These are phyloP conservation scores for Acrocalymma vagum DNA, from an alignment of 2,329 filamentous ascomycete species.

Conservation along the genomic window DNA sequence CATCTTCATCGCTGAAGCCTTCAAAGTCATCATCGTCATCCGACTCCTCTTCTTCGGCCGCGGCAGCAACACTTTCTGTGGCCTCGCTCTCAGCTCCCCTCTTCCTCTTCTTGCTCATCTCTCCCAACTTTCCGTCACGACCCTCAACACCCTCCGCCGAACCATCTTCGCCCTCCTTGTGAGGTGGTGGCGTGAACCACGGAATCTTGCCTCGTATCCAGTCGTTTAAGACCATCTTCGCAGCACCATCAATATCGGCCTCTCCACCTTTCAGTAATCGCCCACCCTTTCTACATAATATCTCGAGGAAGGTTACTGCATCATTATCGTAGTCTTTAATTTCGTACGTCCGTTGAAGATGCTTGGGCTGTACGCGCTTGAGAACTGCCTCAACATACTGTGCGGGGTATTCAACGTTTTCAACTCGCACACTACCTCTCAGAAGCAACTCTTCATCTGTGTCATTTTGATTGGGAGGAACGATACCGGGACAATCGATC, in stretches of 20 bases:
- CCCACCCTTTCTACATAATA: slow-evolving; percentile 86
- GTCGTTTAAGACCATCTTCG: slow-evolving; percentile 96
- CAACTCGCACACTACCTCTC: slow-evolving; percentile 89
- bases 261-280: slow-evolving; percentile 91
- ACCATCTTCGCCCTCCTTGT: slow-evolving; percentile 45
- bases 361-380: slow-evolving; percentile 79
- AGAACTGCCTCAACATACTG: slow-evolving; percentile 92
- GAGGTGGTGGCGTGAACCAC: slow-evolving; percentile 88
- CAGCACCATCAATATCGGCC: slow-evolving; percentile 91
- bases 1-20: slow-evolving; percentile 42
- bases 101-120: slow-evolving; percentile 83
- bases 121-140: slow-evolving; percentile 79
- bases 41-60: slow-evolving; percentile 21
- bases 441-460: slow-evolving; percentile 88
- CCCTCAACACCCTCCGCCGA: slow-evolving; percentile 62
- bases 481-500: slow-evolving; percentile 96
- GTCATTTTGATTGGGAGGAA: slow-evolving; percentile 86
- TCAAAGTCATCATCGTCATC: slow-evolving; percentile 36
- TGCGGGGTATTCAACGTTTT: slow-evolving; percentile 95
- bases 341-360: slow-evolving; percentile 93
- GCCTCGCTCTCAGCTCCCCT: slow-evolving; percentile 51
- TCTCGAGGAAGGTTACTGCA: slow-evolving; percentile 83
- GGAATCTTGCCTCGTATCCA: slow-evolving; percentile 95
- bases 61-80: slow-evolving; percentile 28
- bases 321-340: slow-evolving; percentile 78